Conservation (phyloP, 1,139 yeast genomes). For the Magnusiomyces sp. region DNA sequence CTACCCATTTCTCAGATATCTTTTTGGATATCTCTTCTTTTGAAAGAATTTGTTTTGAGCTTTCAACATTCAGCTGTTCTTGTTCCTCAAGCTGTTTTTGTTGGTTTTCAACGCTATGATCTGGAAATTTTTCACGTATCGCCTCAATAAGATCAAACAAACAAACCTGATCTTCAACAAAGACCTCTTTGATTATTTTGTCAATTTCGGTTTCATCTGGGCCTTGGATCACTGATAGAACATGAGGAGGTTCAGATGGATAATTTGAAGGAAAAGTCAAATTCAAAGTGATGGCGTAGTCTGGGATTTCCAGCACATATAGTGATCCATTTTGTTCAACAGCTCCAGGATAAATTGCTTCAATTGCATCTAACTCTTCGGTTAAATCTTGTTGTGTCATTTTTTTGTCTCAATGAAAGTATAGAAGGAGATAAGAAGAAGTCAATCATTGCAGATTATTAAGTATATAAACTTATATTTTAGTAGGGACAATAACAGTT, state of each 20-base stretch:
- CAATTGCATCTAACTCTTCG: slow-evolving; percentile 79
- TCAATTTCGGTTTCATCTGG: slow-evolving; percentile 34
- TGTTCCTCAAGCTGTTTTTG: slow-evolving; percentile 7
- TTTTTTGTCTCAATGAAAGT: neutral
- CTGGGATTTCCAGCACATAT: slow-evolving; percentile 55
- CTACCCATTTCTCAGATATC: slow-evolving; percentile 60
- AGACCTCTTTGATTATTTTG: slow-evolving; percentile 42
- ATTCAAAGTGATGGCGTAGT: slow-evolving; percentile 49
- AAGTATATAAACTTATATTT: too few relatives aligned
- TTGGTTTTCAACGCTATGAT: neutral
- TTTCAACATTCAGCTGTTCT: slow-evolving; percentile 17
- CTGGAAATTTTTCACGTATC: slow-evolving; percentile 36
- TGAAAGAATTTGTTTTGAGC: slow-evolving; percentile 7
- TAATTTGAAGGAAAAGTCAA: slow-evolving; percentile 62
- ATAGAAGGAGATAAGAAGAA: too few relatives aligned
- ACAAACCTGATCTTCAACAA: slow-evolving; percentile 60
- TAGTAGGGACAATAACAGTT: too few relatives aligned
- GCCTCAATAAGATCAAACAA: slow-evolving; percentile 71
- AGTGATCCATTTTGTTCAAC: slow-evolving; percentile 36
- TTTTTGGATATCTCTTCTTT: slow-evolving; percentile 30
- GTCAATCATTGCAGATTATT: too few relatives aligned
- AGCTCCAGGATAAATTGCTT: slow-evolving; percentile 77
- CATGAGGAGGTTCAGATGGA: slow-evolving; percentile 52
- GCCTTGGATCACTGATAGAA: slow-evolving; percentile 36
- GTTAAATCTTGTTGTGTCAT: slow-evolving; percentile 37